A percentile compares a stretch with the other conserved stretches of the same genome.
Evolutionary conservation across 176 grass and related monocot genomes (phyloP).

Genomic region (Aegilops tauschii): DNA sequence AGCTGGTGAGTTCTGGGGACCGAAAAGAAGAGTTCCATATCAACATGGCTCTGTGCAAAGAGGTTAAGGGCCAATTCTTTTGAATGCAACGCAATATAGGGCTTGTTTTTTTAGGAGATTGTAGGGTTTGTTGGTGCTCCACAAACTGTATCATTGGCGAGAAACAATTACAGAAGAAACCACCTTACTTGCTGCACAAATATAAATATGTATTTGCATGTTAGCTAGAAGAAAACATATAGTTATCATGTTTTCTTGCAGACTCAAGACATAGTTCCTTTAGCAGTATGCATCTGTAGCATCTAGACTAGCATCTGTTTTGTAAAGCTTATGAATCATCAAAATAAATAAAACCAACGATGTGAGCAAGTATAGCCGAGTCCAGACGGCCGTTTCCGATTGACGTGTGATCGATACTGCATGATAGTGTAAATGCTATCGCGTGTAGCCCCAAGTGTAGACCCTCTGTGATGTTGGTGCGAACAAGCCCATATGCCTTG

Average conservation of each 20-base stretch:
- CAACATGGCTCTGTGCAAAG: constrained; percentile 2
- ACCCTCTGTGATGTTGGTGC: background rate
- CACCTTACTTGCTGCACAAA: constrained; percentile 14
- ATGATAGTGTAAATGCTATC: background rate
- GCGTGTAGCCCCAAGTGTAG: background rate
- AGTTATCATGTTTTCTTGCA: no score
- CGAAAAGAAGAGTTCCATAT: constrained; percentile 13
- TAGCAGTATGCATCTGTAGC: no score
- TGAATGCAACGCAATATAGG: background rate
- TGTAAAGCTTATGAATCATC: background rate
- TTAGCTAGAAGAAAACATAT: background rate
- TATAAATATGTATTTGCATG: background rate
- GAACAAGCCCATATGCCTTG: background rate
- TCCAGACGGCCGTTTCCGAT: background rate
- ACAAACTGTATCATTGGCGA: background rate
- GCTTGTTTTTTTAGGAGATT: constrained; percentile 11
- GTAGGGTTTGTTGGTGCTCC: constrained; percentile 30
- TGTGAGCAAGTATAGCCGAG: background rate
- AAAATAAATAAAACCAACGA: background rate
- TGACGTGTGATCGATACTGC: background rate
- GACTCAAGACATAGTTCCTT: no score
- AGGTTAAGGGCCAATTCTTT: no score
- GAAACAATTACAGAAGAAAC: constrained; percentile 19
- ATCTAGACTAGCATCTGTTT: no score
- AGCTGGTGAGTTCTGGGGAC: background rate